phyloP scores from a whole-genome alignment of 1,284 basidiomycete genomes.

The Irpex lacteus region DNA sequence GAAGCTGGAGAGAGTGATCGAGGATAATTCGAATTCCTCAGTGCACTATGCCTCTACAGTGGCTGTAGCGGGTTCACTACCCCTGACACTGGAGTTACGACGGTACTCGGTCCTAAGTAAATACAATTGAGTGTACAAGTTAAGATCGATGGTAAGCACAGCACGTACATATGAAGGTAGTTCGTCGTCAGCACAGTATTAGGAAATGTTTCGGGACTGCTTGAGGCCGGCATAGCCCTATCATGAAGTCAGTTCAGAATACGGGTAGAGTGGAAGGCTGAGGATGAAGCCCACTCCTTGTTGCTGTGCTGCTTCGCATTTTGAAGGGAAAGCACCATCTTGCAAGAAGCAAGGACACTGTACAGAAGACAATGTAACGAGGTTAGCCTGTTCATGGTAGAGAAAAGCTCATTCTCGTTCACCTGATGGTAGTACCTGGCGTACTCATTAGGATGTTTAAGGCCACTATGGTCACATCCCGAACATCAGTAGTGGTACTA shows the following conservation, averaged over 20 bases:
- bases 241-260: background rate
- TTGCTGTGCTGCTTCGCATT: background rate
- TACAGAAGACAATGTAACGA: background rate
- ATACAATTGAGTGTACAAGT: background rate
- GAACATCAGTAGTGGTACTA: too few relatives aligned
- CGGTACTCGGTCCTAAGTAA: background rate
- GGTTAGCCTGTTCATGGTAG: background rate
- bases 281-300: background rate
- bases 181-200: background rate
- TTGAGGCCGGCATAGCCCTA: background rate
- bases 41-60: background rate
- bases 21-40: background rate
- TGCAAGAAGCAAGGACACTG: constrained; percentile 3
- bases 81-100: background rate
- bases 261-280: background rate
- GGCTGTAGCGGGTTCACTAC: background rate
- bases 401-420: background rate
- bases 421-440: constrained; percentile 6
- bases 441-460: constrained; percentile 1
- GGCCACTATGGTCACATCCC: background rate
- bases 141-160: background rate
- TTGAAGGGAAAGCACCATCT: background rate
- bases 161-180: too few relatives aligned
- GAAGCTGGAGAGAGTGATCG: background rate
- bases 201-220: background rate